Base-by-base conservation (phyloP, 169 alveolate genomes). In the Blepharisma undulans region DNA sequence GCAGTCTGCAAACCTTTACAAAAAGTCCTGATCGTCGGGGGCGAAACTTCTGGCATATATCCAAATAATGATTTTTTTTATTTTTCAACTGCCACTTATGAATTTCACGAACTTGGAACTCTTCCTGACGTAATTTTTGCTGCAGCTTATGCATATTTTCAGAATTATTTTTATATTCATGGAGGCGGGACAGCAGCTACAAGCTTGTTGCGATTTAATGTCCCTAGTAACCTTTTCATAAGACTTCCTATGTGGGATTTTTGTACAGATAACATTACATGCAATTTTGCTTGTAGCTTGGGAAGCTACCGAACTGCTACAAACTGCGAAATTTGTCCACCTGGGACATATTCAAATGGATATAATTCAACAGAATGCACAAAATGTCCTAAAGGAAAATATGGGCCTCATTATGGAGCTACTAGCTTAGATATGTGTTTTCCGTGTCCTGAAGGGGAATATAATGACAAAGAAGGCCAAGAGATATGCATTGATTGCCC, bases 401-500 rank as follows among this genome's bases (percentile, higher is more conserved):
- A 79, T 33, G 34, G 34, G 14, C 61, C 61, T 79, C 29, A 79
- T 30, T 4, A 79, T n/a, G 87, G 87, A 79, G 87, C 87, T 2
- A 79, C 71, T 1, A 25, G 61, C 25, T 25, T 79, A 5, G 29
- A 32, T 21, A 25, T 25, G 60, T 79, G 87, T 66, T 79, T 25
- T 79, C 87, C 87, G 0, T 79, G 87, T 66, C 12, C 36, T 8
- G 72, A 79, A 79, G 87, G 87, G 10, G 34, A 27, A 30, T 79
- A 29, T 33, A 79, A 79, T 32, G 87, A 79, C 29, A 30, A 30
- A 27, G 72, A 27, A 79, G 87, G 87, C 34, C 30, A 22, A 32
- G 34, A 27, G 0, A 4, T 30, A 0, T 79, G 87, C 61, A 29
- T 25, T 22, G 72, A 79, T n/a, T 79, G 87, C 16, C 87, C 87